Evolutionary conservation across 2,329 filamentous ascomycete genomes (phyloP).

Genomic region (Alternaria arborescens): DNA sequence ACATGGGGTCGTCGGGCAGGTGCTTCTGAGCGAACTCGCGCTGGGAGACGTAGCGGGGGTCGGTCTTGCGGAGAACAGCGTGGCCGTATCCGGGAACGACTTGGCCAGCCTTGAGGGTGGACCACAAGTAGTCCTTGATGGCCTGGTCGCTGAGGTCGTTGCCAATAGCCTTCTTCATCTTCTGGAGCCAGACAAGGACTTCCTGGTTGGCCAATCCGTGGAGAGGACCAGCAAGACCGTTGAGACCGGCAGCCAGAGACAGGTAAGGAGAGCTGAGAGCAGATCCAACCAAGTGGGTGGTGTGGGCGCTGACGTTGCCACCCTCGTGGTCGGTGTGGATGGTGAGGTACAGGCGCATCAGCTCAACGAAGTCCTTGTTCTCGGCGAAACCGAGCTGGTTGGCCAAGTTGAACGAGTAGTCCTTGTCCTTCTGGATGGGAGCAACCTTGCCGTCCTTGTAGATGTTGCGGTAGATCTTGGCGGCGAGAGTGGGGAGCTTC

Average conservation of each 20-base stretch:
- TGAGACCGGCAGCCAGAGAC: slow-evolving; percentile 93
- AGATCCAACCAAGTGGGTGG: slow-evolving; percentile 95
- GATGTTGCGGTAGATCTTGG: slow-evolving; percentile 99
- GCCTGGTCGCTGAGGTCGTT: slow-evolving; percentile 94
- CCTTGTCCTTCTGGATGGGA: slow-evolving; percentile 96
- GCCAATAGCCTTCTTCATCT: slow-evolving; percentile 97
- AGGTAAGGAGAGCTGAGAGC: slow-evolving; percentile 98
- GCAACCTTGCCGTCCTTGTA: slow-evolving; percentile 99
- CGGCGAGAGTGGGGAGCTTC: slow-evolving; percentile 97
- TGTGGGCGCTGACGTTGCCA: slow-evolving; percentile 98
- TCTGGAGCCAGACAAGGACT: slow-evolving; percentile 97
- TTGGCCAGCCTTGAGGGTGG: slow-evolving; percentile 91
- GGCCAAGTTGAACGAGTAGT: slow-evolving; percentile 99
- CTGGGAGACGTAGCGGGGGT: slow-evolving; percentile 98
- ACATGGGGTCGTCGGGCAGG: slow-evolving; percentile 97
- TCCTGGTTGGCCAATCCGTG: slow-evolving; percentile 99
- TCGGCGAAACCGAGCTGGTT: slow-evolving; percentile 97
- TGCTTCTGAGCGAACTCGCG: slow-evolving; percentile 95
- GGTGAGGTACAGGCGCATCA: slow-evolving; percentile 98
- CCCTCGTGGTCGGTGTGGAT: slow-evolving; percentile 99
- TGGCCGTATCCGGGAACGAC: slow-evolving; percentile 99
- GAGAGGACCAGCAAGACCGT: slow-evolving; percentile 96
- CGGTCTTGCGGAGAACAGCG: slow-evolving; percentile 99
- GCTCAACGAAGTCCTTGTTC: slow-evolving; percentile 96
- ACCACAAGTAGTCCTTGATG: slow-evolving; percentile 99